phyloP scores from a whole-genome alignment of 164 flowering plant genomes.

The Aristolochia fimbriata region DNA sequence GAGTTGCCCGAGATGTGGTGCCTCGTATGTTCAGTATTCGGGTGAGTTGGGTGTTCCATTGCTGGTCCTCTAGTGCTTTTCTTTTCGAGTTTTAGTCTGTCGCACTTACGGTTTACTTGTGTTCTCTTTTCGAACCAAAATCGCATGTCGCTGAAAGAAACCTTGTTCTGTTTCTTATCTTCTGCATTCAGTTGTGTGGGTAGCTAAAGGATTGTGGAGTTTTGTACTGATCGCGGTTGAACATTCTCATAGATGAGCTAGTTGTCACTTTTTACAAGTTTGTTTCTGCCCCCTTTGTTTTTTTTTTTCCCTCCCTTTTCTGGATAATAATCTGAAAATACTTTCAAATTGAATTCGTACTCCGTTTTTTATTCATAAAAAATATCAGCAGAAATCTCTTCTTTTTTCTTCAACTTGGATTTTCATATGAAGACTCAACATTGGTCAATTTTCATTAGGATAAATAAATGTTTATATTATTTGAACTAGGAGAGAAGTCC shows the following conservation, averaged over 20 bases:
- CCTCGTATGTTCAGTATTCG: slow-evolving; percentile 37
- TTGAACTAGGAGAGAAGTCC: background rate
- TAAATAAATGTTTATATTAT: background rate
- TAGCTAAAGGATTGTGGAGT: background rate
- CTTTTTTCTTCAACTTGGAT: background rate
- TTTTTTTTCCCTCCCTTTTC: too few relatives aligned
- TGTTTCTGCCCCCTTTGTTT: too few relatives aligned
- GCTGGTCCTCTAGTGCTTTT: background rate
- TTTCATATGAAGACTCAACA: background rate
- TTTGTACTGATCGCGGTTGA: too few relatives aligned
- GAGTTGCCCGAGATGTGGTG: slow-evolving; percentile 61
- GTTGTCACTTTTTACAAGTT: too few relatives aligned
- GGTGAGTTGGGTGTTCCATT: slow-evolving; percentile 2
- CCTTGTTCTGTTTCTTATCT: background rate
- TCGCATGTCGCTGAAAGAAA: background rate
- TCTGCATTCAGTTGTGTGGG: background rate
- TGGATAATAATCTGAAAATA: too few relatives aligned
- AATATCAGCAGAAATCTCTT: background rate
- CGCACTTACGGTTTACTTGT: background rate
- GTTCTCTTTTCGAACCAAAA: background rate
- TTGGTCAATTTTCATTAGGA: background rate
- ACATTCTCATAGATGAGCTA: too few relatives aligned
- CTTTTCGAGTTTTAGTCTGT: background rate
- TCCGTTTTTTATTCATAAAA: too few relatives aligned
- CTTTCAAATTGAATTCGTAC: too few relatives aligned